phyloP scores from a whole-genome alignment of 345 rosid species.

The Brassica napus region DNA sequence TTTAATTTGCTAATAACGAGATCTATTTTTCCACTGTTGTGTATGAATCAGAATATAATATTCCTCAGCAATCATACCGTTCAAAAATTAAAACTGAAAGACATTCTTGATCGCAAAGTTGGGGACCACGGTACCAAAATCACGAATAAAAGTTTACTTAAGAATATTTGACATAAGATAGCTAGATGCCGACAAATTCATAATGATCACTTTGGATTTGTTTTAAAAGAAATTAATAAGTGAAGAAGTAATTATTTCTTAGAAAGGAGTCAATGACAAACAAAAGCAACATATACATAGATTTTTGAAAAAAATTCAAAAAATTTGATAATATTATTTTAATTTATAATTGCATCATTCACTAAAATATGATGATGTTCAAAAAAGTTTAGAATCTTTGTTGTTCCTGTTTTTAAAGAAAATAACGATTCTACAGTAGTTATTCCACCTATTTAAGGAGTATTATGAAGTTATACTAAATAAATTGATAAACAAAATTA shows the following conservation, averaged over 20 bases:
- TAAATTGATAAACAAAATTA: too few relatives aligned
- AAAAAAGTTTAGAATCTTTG: too few relatives aligned
- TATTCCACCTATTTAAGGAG: too few relatives aligned
- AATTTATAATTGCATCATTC: too few relatives aligned
- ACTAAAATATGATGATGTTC: too few relatives aligned
- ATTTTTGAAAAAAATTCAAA: too few relatives aligned
- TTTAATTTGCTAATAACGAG: conserved; percentile 37
- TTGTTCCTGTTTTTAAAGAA: too few relatives aligned
- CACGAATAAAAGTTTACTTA: conserved; percentile 14
- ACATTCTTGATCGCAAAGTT: conserved; percentile 40
- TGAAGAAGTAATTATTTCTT: conserved; percentile 34
- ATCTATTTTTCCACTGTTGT: conserved; percentile 34
- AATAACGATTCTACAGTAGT: too few relatives aligned
- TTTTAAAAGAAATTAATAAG: not conserved
- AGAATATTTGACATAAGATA: conserved; percentile 30
- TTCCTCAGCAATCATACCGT: conserved; percentile 29
- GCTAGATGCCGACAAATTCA: conserved; percentile 41
- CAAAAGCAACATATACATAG: conserved; percentile 27
- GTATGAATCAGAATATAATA: conserved; percentile 31
- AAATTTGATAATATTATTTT: too few relatives aligned
- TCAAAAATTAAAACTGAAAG: conserved; percentile 31
- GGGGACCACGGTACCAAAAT: conserved; percentile 37
- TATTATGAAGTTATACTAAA: too few relatives aligned
- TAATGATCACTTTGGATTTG: conserved; percentile 27
- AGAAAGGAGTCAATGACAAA: conserved; percentile 29